A percentile compares a stretch with the other conserved stretches of the same genome.
Evolutionary conservation across 345 rosid species (phyloP).

Genomic region (sweet orange (Citrus sinensis)): DVS_A1.0 CM039163.1:42302001-42302500

Average conservation of each 20-base stretch:
- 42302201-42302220: background rate
- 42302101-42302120: background rate
- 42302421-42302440: constrained; percentile 55
- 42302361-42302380: background rate
- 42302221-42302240: background rate
- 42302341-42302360: background rate
- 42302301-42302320: background rate
- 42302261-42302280: background rate
- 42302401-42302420: constrained; percentile 30
- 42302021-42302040: background rate
- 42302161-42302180: background rate
- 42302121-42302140: background rate
- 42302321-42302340: background rate
- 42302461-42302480: constrained; percentile 63
- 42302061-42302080: background rate
- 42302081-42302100: background rate
- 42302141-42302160: background rate
- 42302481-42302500: constrained; percentile 80
- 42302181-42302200: background rate
- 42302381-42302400: background rate
- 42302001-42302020: constrained; percentile 7
- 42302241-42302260: background rate
- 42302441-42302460: constrained; percentile 63
- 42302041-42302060: background rate
- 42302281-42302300: background rate